Base-by-base conservation (phyloP, 768 basidiomycete genomes). In the Tephrocybe sp. region DNA sequence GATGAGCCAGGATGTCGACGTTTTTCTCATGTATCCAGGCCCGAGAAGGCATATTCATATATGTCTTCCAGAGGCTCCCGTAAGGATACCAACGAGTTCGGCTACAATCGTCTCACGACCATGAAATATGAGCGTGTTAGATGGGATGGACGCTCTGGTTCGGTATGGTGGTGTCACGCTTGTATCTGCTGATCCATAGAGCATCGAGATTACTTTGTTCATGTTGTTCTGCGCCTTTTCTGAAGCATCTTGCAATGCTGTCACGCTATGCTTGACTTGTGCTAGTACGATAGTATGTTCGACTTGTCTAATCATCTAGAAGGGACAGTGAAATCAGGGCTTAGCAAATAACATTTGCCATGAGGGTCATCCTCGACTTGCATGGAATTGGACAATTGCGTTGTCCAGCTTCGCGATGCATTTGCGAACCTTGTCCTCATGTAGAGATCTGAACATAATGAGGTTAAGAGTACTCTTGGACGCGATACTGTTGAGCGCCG, bases 1-100 rank as follows among this genome's bases (percentile, higher is more conserved):
- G 26, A 30, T 64, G 53, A 17, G 67, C 58, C 42, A 60, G 1
- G 72, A 66, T 22, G 69, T 56, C 1, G 67, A 60, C 1, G 71
- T 72, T 58, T 74, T 74, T 13, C 72, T 71, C 56, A 72, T 71
- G 10, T 72, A 71, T 0, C 71, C 72, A 5, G 61, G 57, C 9
- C 64, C 65, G 11, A 62, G 59, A 14, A 67, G 53, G 34, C 59
- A 59, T 23, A 65, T 45, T 3, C 59, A 59, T 23, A 65, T 45
- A 4, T 56, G 55, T 12, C 55, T 52, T 5, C 52, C 10, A 1
- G 47, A 46, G 22, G 14, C 35, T 12, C 14, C 19, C 16, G 35
- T 46, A 23, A 62, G 17, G 31, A 58, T 34, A 11, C 23, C 16
- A 19, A 49, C 53, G 12, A 61, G 43, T n/a, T 57, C 58, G 20